Evolutionary conservation across 2,329 filamentous ascomycete genomes (phyloP).

Genomic region (Venturia nashicola): DNA sequence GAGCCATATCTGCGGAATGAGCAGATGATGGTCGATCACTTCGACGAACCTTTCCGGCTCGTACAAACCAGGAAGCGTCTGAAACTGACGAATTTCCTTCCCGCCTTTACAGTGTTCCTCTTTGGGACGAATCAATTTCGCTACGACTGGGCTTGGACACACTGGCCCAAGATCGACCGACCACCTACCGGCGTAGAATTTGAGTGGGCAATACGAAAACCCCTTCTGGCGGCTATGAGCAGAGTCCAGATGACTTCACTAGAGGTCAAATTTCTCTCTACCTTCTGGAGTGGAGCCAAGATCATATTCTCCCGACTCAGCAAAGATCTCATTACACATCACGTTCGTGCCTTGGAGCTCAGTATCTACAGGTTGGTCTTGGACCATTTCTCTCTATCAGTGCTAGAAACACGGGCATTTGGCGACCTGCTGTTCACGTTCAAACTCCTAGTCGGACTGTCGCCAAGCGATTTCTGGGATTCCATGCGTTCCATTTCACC

Average conservation of each 20-base stretch:
- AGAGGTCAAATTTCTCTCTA: conserved; percentile 44
- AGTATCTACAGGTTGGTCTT: conserved; percentile 49
- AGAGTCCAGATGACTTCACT: conserved; percentile 45
- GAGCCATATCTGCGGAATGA: conserved; percentile 58
- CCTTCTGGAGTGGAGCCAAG: conserved; percentile 69
- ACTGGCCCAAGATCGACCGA: conserved; percentile 55
- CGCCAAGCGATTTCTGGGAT: conserved; percentile 75
- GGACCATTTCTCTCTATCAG: conserved; percentile 35
- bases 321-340: conserved; percentile 62
- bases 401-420: conserved; percentile 41
- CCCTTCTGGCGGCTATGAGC: conserved; percentile 54
- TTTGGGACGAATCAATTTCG: conserved; percentile 59
- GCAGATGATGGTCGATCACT: conserved; percentile 42
- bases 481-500: conserved; percentile 72
- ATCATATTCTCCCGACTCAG: conserved; percentile 63
- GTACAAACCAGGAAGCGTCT: conserved; percentile 70
- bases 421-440: conserved; percentile 59
- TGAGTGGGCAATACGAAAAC: conserved; percentile 73
- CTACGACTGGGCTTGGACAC: conserved; percentile 53
- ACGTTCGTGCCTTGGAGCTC: conserved; percentile 66
- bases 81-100: conserved; percentile 62
- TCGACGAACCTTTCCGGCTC: conserved; percentile 72
- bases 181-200: conserved; percentile 62
- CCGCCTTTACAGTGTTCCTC: conserved; percentile 73
- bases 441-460: conserved; percentile 58